phyloP scores from a whole-genome alignment of 176 grass and related monocot genomes.

The Tillandsia fasciculata region DNA sequence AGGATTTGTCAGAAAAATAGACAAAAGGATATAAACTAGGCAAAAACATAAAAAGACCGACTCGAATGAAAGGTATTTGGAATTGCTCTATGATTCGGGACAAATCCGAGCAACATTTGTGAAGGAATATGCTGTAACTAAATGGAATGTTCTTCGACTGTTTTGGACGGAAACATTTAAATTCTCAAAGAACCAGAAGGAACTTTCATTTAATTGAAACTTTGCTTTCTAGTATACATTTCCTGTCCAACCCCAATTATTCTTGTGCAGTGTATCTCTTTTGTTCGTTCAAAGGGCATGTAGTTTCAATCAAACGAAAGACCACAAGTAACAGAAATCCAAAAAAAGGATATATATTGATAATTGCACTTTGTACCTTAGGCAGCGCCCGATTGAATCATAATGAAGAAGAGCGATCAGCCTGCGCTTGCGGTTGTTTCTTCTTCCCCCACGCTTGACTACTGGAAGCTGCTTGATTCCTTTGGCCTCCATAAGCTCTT shows the following conservation, averaged over 20 bases:
- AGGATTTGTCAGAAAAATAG: constrained; percentile 15
- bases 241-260: too few species aligned
- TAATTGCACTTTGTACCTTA: constrained; percentile 45
- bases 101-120: too few species aligned
- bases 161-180: too few species aligned
- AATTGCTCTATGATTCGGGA: neutral
- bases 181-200: too few species aligned
- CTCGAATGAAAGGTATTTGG: neutral
- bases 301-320: neutral
- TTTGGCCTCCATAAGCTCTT: constrained; percentile 88
- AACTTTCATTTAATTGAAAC: too few species aligned
- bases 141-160: too few species aligned
- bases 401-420: constrained; percentile 72
- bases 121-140: too few species aligned
- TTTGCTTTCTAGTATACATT: too few species aligned
- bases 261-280: neutral
- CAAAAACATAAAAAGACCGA: neutral
- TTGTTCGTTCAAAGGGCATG: neutral
- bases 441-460: constrained; percentile 64
- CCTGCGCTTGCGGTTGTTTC: constrained; percentile 51
- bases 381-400: constrained; percentile 66
- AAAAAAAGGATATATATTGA: constrained; percentile 11
- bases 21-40: neutral
- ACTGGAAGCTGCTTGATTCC: constrained; percentile 91
- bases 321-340: neutral